phyloP scores from a whole-genome alignment of 768 basidiomycete genomes.

The Kwoniella shandongensis region DNA sequence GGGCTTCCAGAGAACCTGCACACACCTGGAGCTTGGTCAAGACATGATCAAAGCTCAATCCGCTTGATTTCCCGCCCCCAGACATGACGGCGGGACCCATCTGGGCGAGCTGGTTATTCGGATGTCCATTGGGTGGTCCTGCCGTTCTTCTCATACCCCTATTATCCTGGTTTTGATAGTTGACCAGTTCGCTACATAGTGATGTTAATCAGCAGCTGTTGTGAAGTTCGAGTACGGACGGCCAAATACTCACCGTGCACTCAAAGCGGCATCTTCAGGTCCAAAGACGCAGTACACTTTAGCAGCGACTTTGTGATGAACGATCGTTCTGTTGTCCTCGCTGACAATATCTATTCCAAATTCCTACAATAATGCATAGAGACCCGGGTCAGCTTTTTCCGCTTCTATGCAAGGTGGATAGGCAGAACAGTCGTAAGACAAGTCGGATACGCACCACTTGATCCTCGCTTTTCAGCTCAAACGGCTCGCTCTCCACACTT shows the following conservation, averaged over 20 bases:
- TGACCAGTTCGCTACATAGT: slow-evolving; percentile 33
- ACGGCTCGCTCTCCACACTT: slow-evolving; percentile 85
- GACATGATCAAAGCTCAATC: slow-evolving; percentile 89
- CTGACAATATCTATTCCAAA: slow-evolving; percentile 99
- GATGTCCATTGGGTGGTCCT: slow-evolving; percentile 12
- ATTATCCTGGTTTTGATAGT: slow-evolving; percentile 45
- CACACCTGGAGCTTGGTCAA: slow-evolving; percentile 71
- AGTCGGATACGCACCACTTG: slow-evolving; percentile 86
- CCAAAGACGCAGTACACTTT: slow-evolving; percentile 84
- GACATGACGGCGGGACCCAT: slow-evolving; percentile 40
- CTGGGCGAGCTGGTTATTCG: slow-evolving; percentile 15
- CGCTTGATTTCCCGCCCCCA: slow-evolving; percentile 63
- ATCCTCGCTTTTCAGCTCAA: slow-evolving; percentile 90
- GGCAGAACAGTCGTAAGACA: too few species aligned
- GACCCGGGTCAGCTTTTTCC: slow-evolving; percentile 2
- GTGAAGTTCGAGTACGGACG: neutral
- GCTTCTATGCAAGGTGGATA: too few species aligned
- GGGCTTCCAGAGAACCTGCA: too few species aligned
- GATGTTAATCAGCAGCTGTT: neutral
- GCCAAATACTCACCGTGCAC: slow-evolving; percentile 39
- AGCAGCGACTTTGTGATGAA: slow-evolving; percentile 98
- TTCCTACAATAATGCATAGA: slow-evolving; percentile 65
- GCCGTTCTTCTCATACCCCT: slow-evolving; percentile 20
- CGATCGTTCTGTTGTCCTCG: slow-evolving; percentile 95
- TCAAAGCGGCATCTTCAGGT: slow-evolving; percentile 68